phyloP scores from a whole-genome alignment of 495 filamentous ascomycete species.

The Aspergillus diversus region DNA sequence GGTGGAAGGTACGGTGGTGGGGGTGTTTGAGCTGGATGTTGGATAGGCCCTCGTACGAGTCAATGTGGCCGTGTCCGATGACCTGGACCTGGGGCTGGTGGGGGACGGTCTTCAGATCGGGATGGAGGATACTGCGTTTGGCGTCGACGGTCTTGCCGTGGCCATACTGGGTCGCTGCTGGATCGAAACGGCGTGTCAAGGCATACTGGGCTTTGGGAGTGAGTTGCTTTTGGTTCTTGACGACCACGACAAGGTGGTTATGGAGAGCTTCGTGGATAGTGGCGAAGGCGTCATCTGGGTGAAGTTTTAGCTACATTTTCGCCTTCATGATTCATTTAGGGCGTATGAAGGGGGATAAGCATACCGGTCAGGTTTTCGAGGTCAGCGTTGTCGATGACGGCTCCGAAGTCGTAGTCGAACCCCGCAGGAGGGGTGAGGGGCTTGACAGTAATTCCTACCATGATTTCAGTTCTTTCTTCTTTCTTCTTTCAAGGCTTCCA shows the following conservation, averaged over 20 bases:
- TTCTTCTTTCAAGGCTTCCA: background rate
- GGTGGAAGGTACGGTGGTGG: conserved; percentile 75
- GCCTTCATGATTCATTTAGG: too few species aligned
- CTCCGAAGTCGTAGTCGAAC: conserved; percentile 62
- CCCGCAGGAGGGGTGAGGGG: conserved; percentile 36
- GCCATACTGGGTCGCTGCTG: conserved; percentile 63
- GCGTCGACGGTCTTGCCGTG: conserved; percentile 72
- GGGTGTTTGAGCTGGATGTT: conserved; percentile 71
- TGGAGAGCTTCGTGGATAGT: conserved; percentile 64
- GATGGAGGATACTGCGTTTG: conserved; percentile 71
- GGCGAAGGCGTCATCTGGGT: conserved; percentile 60
- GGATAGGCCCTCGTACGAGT: conserved; percentile 66
- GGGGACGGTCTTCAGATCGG: conserved; percentile 76
- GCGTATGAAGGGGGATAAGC: background rate
- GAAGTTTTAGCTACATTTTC: background rate
- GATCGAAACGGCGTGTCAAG: conserved; percentile 71
- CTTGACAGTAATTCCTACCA: conserved; percentile 15
- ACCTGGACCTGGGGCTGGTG: conserved; percentile 80
- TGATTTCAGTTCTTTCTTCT: background rate
- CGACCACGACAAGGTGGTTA: conserved; percentile 63
- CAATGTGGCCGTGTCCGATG: conserved; percentile 71
- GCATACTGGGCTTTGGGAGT: conserved; percentile 71
- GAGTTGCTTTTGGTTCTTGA: conserved; percentile 66
- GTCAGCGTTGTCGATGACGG: conserved; percentile 55
- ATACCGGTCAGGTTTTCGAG: conserved; percentile 61